A percentile compares a stretch with the other conserved stretches of the same genome.
Conservation (phyloP, 768 basidiomycete species). For the Exsudoporus frostii region DNA sequence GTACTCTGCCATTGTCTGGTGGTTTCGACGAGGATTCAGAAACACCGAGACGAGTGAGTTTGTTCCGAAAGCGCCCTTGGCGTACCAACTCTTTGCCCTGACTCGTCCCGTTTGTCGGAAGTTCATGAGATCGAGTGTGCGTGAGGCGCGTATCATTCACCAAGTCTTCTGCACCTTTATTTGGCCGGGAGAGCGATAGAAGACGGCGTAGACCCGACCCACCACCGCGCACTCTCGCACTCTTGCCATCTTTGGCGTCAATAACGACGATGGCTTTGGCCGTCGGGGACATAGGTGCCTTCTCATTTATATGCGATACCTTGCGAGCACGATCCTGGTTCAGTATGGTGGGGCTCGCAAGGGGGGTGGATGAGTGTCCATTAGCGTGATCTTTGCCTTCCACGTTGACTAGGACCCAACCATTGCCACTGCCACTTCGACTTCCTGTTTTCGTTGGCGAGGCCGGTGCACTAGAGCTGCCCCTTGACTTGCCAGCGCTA, state of each 20-base stretch:
- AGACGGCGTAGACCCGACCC: conserved; percentile 33
- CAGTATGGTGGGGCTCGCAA: conserved; percentile 27
- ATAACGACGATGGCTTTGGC: conserved; percentile 63
- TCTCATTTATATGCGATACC: conserved; percentile 25
- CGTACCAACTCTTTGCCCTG: conserved; percentile 23
- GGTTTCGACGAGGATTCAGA: conserved; percentile 29
- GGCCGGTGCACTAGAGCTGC: conserved; percentile 23
- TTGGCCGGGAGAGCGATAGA: conserved; percentile 31
- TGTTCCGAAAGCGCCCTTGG: conserved; percentile 29
- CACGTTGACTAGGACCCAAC: conserved; percentile 67
- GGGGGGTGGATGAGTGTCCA: conserved; percentile 22
- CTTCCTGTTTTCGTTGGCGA: conserved; percentile 35
- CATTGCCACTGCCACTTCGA: conserved; percentile 43
- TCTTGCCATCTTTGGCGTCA: conserved; percentile 49
- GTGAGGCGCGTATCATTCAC: conserved; percentile 23
- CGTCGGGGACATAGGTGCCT: conserved; percentile 41
- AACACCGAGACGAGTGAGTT: conserved; percentile 25
- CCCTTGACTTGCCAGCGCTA: conserved; percentile 20
- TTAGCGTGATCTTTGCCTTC: conserved; percentile 40
- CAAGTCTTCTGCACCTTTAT: conserved; percentile 31
- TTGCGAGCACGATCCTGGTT: conserved; percentile 30
- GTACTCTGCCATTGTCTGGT: conserved; percentile 34
- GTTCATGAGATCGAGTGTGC: conserved; percentile 28
- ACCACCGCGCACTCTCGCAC: conserved; percentile 22
- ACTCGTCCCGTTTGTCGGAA: conserved; percentile 13